phyloP scores from a whole-genome alignment of 2,329 filamentous ascomycete species.

The Aspergillus sp. region DNA sequence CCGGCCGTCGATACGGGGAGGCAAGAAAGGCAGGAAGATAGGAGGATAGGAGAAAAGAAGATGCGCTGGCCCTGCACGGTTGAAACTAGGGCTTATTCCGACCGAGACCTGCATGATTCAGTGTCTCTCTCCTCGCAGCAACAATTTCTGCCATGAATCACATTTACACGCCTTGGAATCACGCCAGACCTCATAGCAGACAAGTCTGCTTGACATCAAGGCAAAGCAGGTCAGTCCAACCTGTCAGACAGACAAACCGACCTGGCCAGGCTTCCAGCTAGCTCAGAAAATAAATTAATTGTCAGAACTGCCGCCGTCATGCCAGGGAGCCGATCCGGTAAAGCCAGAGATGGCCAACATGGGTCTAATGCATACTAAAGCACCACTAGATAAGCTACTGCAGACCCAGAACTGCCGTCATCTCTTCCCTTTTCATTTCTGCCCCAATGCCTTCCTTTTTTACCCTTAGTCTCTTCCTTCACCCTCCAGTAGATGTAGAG shows the following conservation, averaged over 20 bases:
- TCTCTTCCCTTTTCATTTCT: neutral
- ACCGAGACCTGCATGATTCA: neutral
- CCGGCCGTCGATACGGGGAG: neutral
- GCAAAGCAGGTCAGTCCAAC: neutral
- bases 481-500: neutral
- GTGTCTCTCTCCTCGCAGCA: neutral
- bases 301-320: neutral
- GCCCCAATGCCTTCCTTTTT: too few relatives aligned
- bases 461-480: too few relatives aligned
- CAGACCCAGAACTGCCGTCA: neutral
- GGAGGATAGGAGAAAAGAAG: too few relatives aligned
- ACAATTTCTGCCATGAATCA: too few relatives aligned
- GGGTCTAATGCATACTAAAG: conserved; percentile 1
- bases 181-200: too few relatives aligned
- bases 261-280: neutral
- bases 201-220: too few relatives aligned
- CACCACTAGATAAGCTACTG: conserved; percentile 1
- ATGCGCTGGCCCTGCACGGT: neutral
- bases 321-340: neutral
- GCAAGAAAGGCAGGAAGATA: neutral
- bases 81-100: conserved; percentile 1
- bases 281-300: too few relatives aligned
- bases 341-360: neutral
- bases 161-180: too few relatives aligned
- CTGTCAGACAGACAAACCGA: neutral